A percentile compares a stretch with the other conserved stretches of the same genome.
These are phyloP conservation scores for Lathyrus tuberosus DNA, from an alignment of 306 rosid genomes.

Conservation along the genomic window DNA sequence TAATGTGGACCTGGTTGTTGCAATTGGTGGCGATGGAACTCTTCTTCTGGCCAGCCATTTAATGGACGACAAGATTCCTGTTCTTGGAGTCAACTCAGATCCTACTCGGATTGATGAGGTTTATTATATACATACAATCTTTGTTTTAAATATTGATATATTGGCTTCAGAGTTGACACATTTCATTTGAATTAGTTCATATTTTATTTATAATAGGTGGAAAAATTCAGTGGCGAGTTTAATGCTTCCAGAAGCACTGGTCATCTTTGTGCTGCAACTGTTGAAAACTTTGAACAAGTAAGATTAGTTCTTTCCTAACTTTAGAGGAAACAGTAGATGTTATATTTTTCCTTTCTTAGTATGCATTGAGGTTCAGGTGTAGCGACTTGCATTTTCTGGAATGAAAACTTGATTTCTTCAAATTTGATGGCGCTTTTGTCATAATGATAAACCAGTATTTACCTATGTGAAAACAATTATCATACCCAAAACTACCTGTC, in stretches of 20 bases:
- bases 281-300: slow-evolving; percentile 77
- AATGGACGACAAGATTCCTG: slow-evolving; percentile 71
- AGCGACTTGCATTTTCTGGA: slow-evolving; percentile 17
- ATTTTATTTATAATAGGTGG: slow-evolving; percentile 57
- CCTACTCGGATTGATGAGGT: slow-evolving; percentile 86
- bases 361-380: slow-evolving; percentile 13
- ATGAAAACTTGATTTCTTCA: slow-evolving; percentile 31
- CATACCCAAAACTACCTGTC: slow-evolving; percentile 16
- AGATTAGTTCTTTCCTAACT: slow-evolving; percentile 38
- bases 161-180: slow-evolving; percentile 16
- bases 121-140: slow-evolving; percentile 18
- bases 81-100: slow-evolving; percentile 95
- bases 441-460: too few relatives aligned
- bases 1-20: slow-evolving; percentile 76
- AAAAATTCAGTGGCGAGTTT: slow-evolving; percentile 54
- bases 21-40: slow-evolving; percentile 96
- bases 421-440: slow-evolving; percentile 24
- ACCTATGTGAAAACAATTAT: slow-evolving; percentile 12
- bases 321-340: slow-evolving; percentile 10
- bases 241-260: slow-evolving; percentile 88
- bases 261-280: slow-evolving; percentile 75
- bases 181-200: not conserved
- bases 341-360: slow-evolving; percentile 5
- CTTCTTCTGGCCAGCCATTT: slow-evolving; percentile 87
- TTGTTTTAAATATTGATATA: slow-evolving; percentile 14